These are phyloP conservation scores for Naganishia randhawae DNA, from an alignment of 768 basidiomycete genomes.

Conservation along the genomic window DNA sequence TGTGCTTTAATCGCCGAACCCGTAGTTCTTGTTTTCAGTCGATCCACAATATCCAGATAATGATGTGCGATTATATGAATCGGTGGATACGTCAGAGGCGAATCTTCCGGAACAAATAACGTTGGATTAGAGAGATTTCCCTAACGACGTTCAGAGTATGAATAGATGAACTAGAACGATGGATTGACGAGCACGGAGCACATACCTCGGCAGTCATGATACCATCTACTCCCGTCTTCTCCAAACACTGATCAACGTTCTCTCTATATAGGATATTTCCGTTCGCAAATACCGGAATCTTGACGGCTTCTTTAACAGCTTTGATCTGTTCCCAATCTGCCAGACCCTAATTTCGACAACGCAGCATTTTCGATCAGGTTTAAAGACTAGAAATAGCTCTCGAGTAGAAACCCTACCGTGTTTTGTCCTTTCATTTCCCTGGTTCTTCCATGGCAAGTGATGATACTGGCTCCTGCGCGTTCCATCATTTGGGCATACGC, in stretches of 20 bases:
- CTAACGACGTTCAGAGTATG: constrained; percentile 46
- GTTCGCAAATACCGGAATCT: constrained; percentile 90
- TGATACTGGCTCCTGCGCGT: constrained; percentile 86
- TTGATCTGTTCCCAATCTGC: constrained; percentile 87
- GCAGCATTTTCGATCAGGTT: neutral
- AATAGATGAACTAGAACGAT: neutral
- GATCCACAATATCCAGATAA: constrained; percentile 74
- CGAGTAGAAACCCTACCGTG: constrained; percentile 54
- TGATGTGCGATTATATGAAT: constrained; percentile 67
- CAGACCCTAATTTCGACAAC: constrained; percentile 59
- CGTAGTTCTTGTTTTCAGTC: constrained; percentile 66
- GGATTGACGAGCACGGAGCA: neutral
- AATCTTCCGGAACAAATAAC: constrained; percentile 55
- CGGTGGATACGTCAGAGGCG: constrained; percentile 44
- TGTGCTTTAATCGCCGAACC: constrained; percentile 82
- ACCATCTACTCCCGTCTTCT: constrained; percentile 79
- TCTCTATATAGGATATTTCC: constrained; percentile 85
- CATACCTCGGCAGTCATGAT: constrained; percentile 79
- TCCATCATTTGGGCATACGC: constrained; percentile 96
- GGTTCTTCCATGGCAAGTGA: constrained; percentile 87
- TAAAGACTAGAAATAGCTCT: neutral
- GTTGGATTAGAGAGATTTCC: constrained; percentile 90
- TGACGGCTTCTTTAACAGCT: constrained; percentile 81
- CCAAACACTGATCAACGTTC: constrained; percentile 76
- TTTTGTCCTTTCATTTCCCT: constrained; percentile 88